These are phyloP conservation scores for Aspergillus pseudoviridinutans DNA, from an alignment of 2,329 filamentous ascomycete species.

Conservation along the genomic window DNA sequence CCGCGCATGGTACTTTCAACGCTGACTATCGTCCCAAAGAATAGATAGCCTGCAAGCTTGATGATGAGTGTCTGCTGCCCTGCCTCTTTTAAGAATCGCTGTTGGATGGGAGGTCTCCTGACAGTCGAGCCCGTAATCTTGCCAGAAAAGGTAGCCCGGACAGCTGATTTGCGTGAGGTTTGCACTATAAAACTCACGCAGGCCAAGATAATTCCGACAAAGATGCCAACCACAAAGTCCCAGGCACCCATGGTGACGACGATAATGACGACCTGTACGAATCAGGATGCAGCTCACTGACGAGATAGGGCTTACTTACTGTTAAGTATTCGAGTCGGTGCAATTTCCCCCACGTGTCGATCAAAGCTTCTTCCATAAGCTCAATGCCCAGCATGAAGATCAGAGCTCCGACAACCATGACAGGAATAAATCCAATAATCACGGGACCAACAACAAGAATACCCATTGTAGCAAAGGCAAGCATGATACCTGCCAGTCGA, in stretches of 20 bases:
- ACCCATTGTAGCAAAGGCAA: conserved; percentile 74
- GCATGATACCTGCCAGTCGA: conserved; percentile 77
- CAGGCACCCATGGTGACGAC: conserved; percentile 94
- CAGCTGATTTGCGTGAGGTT: conserved; percentile 82
- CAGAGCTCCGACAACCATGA: conserved; percentile 92
- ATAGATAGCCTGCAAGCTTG: conserved; percentile 91
- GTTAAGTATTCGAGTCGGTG: conserved; percentile 86
- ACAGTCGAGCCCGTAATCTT: conserved; percentile 89
- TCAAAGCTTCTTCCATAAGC: conserved; percentile 80
- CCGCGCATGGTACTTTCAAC: conserved; percentile 84
- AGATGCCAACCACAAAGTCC: conserved; percentile 93
- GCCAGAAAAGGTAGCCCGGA: conserved; percentile 85
- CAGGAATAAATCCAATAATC: conserved; percentile 88
- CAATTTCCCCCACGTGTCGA: conserved; percentile 82
- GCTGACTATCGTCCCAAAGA: conserved; percentile 95
- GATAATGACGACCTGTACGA: conserved; percentile 67
- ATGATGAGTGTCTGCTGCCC: conserved; percentile 85
- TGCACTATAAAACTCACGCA: conserved; percentile 90
- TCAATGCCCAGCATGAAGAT: conserved; percentile 96
- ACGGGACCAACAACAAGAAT: conserved; percentile 82
- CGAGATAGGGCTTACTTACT: conserved; percentile 41
- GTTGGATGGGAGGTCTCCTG: conserved; percentile 81
- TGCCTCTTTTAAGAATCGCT: conserved; percentile 78
- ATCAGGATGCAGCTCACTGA: not conserved
- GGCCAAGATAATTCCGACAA: conserved; percentile 84